Evolutionary conservation across 169 alveolate genomes (phyloP).

Genomic region (Eimeria necatrix): DNA sequence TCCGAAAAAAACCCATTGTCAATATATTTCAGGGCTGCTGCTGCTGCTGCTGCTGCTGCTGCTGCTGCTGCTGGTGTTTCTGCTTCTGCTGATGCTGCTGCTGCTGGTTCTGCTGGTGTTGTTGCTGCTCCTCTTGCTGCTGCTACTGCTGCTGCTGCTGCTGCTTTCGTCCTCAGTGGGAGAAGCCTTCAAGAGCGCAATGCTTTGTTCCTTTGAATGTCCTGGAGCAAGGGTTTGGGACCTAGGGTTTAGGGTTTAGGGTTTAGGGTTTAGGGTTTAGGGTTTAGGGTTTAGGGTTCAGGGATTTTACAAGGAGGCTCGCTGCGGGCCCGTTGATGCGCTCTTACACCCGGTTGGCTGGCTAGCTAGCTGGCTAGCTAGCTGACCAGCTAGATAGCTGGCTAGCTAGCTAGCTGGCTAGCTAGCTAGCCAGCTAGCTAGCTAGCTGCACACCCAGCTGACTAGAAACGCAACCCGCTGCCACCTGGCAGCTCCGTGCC

Average conservation of each 20-base stretch:
- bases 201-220: neutral
- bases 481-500: too few species aligned
- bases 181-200: conserved; percentile 23
- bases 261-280: conserved; percentile 11
- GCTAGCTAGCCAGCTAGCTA: too few species aligned
- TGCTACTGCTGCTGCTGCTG: neutral
- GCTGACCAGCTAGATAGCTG: too few species aligned
- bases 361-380: neutral
- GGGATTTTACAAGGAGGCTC: neutral
- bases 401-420: too few species aligned
- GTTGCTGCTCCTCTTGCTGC: neutral
- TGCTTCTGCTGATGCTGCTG: too few species aligned
- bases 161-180: neutral
- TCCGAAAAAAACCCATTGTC: neutral
- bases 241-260: conserved; percentile 20
- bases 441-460: too few species aligned
- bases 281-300: conserved; percentile 34
- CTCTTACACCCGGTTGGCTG: neutral
- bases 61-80: neutral
- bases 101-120: neutral
- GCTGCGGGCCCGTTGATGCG: neutral
- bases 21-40: neutral
- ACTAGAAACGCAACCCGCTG: neutral
- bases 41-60: conserved; percentile 21
- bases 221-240: neutral